These are phyloP conservation scores for Perkinsus marinus DNA, from an alignment of 169 alveolate species.

Conservation along the genomic window DNA sequence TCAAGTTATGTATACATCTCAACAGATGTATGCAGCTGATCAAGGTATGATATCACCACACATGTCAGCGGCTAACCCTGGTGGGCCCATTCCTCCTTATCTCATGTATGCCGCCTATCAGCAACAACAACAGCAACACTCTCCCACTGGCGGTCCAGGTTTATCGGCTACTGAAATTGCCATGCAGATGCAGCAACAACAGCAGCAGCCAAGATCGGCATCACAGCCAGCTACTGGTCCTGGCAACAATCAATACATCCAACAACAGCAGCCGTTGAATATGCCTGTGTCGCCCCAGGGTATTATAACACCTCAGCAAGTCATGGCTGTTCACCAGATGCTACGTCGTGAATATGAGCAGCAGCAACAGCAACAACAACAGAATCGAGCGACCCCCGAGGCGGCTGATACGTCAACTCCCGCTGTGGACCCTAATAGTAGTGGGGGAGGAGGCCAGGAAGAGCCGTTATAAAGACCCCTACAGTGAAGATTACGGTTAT, in stretches of 20 bases:
- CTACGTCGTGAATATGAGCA: not conserved
- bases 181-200: not conserved
- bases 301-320: not conserved
- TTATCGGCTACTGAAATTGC: not conserved
- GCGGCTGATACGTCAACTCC: not conserved
- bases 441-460: too few species aligned
- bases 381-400: not conserved
- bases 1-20: not conserved
- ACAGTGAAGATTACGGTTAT: too few species aligned
- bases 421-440: not conserved
- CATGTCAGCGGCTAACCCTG: not conserved
- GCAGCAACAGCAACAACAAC: not conserved
- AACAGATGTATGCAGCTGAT: not conserved
- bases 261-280: not conserved
- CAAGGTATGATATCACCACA: not conserved
- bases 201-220: not conserved
- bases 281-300: not conserved
- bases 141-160: not conserved
- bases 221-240: too few species aligned
- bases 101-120: not conserved
- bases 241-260: too few species aligned
- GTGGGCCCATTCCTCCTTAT: not conserved
- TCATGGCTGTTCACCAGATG: not conserved
- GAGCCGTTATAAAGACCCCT: too few species aligned
- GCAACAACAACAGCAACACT: not conserved